A percentile compares a stretch with the other conserved stretches of the same genome.
phyloP scores from a whole-genome alignment of 2,329 filamentous ascomycete genomes.

The Colletotrichum sojae region DNA sequence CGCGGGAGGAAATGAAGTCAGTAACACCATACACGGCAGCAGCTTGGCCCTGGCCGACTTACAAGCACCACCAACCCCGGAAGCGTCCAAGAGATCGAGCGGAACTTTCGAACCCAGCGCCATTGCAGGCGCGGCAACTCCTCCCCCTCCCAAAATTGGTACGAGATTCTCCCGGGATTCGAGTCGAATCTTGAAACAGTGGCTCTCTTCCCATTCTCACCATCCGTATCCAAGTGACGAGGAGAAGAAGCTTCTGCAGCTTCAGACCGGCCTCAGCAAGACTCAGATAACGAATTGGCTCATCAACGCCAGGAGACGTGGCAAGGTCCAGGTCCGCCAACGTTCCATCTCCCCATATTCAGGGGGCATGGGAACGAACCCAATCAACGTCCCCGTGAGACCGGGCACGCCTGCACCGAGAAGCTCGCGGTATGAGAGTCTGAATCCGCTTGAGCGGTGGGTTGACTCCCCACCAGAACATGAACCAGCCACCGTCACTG shows the following conservation, averaged over 20 bases:
- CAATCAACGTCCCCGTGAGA: conserved; percentile 28
- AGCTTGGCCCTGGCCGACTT: not conserved
- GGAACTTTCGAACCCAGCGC: conserved; percentile 3
- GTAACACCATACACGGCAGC: conserved; percentile 7
- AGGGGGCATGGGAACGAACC: conserved; percentile 41
- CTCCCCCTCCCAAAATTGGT: conserved; percentile 43
- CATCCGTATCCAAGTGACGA: conserved; percentile 36
- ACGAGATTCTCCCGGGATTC: conserved; percentile 44
- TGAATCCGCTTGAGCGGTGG: conserved; percentile 36
- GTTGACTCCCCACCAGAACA: conserved; percentile 44
- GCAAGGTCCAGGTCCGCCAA: conserved; percentile 61
- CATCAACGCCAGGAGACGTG: conserved; percentile 32
- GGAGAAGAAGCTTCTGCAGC: conserved; percentile 30
- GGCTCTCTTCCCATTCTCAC: conserved; percentile 37
- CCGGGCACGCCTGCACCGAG: conserved; percentile 23
- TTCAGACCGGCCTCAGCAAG: conserved; percentile 35
- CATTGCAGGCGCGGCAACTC: not conserved
- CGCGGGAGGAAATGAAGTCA: not conserved
- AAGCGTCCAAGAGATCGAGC: conserved; percentile 14
- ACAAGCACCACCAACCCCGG: conserved; percentile 1
- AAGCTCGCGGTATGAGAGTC: conserved; percentile 21
- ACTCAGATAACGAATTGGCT: conserved; percentile 38
- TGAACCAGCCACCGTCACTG: conserved; percentile 44
- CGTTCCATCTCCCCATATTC: conserved; percentile 50
- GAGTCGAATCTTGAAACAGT: conserved; percentile 40